Evolutionary conservation across 2,329 filamentous ascomycete genomes (phyloP), one percentile per base, ranked within the genome.

Genomic region (Geosmithia flava): DNA sequence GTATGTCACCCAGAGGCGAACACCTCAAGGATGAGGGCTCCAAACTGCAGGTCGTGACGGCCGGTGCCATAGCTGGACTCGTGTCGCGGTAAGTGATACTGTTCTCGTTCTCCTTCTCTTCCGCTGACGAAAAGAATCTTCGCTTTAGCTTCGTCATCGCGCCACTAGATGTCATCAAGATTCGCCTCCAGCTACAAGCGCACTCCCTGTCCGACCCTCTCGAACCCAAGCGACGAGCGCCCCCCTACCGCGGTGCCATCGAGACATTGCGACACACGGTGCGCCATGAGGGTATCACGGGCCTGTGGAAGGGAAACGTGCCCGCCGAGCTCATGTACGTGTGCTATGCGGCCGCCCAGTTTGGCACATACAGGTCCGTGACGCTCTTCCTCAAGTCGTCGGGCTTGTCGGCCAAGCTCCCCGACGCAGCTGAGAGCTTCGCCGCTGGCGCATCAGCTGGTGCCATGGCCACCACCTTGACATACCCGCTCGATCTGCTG

Each of bases 291-390:
- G 93, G 93, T 42, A 61, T 97, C 55, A 83, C 84, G 47, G 85
- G 81, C 29, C 76, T 98, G 54, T 98, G 93, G 93, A 97, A 97
- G 72, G 93, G 93, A 62, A 98, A 98, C 62, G 81, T 98, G 50
- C 90, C 93, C 40, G 93, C 93, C 47, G 93, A 97, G 73, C 69
- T 93, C 53, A 81, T 98, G 69, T 98, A 98, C 69, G 75, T 98
- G 54, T 83, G 81, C 64, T 98, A 97, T 68, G 84, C 87, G 53
- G 85, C 85, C 53, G 72, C 87, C 33, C 93, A 98, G 66, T 98
- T 98, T 72, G 83, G 86, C 29, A 75, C 86, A 27, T 98, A 98
- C 70, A 84, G 88, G 49, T 80, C 80, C 47, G 75, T 80, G 20
- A 86, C 85, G 2, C 68, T 87, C 53, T 68, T 81, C 20, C 75